Evolutionary conservation across 2,329 filamentous ascomycete genomes (phyloP).

Genomic region (Cladosporium sp.): DNA sequence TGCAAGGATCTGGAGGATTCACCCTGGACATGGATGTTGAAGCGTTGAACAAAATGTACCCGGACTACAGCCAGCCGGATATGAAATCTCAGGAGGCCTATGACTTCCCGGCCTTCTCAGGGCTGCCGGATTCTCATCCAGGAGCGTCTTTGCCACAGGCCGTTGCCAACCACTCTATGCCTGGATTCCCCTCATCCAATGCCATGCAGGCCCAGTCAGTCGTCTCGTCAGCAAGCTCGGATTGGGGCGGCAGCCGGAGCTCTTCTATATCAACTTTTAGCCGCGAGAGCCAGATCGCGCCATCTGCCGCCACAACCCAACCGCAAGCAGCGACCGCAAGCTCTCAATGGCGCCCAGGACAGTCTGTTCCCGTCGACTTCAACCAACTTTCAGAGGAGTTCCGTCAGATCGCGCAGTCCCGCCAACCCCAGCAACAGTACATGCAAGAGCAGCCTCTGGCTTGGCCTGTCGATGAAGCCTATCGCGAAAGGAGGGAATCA

Average conservation of each 20-base stretch:
- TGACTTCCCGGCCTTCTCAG: conserved; percentile 16
- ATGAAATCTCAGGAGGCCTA: conserved; percentile 20
- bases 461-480: conserved; percentile 28
- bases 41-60: conserved; percentile 15
- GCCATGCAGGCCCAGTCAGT: conserved; percentile 19
- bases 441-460: conserved; percentile 28
- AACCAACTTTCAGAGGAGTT: conserved; percentile 29
- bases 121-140: conserved; percentile 22
- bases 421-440: conserved; percentile 17
- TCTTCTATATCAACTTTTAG: conserved; percentile 22
- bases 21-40: conserved; percentile 1
- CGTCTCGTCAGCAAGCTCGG: conserved; percentile 23
- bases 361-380: conserved; percentile 31
- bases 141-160: conserved; percentile 25
- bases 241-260: conserved; percentile 29
- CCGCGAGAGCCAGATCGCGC: neutral
- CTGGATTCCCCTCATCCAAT: conserved; percentile 19
- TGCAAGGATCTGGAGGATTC: conserved; percentile 10
- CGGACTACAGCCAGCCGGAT: conserved; percentile 19
- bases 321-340: conserved; percentile 2
- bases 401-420: conserved; percentile 22
- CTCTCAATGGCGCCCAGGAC: conserved; percentile 32
- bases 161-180: conserved; percentile 21
- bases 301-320: conserved; percentile 12
- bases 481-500: conserved; percentile 23